Percentiles rank a stretch among this genome's conserved stretches.
Conservation (phyloP, 129 eudicot species). For the Heracleum sosnowskyi region DNA sequence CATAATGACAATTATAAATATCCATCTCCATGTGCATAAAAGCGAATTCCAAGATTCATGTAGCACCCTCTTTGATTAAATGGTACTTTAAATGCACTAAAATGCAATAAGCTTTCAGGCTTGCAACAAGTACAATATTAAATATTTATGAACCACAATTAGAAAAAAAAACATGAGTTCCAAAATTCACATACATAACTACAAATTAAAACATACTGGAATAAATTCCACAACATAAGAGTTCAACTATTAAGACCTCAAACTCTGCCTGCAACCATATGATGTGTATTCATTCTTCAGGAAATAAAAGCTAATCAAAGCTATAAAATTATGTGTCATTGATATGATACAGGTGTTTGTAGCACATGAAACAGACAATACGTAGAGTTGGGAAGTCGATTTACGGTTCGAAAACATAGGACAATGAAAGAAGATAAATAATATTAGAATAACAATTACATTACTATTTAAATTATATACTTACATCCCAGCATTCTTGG, state of each 20-base stretch:
- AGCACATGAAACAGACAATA: not conserved
- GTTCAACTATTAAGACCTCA: not conserved
- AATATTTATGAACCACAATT: not conserved
- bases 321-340: not conserved
- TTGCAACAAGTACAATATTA: not conserved
- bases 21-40: not conserved
- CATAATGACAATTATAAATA: not conserved
- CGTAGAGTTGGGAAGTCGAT: not conserved
- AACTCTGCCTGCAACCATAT: not conserved
- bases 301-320: not conserved
- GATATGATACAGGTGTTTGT: not conserved
- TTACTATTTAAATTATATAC: slow-evolving; percentile 21
- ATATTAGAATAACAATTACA: not conserved
- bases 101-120: not conserved
- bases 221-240: not conserved
- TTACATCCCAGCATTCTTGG: slow-evolving; percentile 97
- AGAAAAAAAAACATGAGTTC: not conserved
- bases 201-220: too few relatives aligned
- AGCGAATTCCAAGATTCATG: slow-evolving; percentile 6
- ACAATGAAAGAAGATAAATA: not conserved
- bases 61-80: slow-evolving; percentile 20
- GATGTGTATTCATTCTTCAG: not conserved
- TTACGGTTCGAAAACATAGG: not conserved
- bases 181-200: not conserved
- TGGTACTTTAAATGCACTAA: not conserved